phyloP scores from a whole-genome alignment of 1,139 yeast genomes.

The Kodamaea plutei region DNA sequence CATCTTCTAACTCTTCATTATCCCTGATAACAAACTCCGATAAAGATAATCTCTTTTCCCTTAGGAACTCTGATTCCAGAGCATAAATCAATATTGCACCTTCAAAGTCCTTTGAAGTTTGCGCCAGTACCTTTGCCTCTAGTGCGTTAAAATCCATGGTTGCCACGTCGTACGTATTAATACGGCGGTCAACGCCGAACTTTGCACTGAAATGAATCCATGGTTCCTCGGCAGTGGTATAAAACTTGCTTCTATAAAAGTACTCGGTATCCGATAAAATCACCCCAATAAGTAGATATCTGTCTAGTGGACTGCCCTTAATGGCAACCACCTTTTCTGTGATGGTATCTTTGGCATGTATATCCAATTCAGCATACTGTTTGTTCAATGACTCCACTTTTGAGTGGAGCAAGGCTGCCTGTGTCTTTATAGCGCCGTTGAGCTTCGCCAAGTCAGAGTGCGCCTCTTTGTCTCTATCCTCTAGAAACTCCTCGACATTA shows the following conservation, averaged over 20 bases:
- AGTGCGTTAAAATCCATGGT: slow-evolving; percentile 20
- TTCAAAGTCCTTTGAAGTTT: slow-evolving; percentile 13
- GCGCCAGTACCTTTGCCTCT: slow-evolving; percentile 14
- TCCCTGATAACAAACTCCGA: not conserved
- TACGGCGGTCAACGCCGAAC: slow-evolving; percentile 10
- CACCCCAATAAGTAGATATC: slow-evolving; percentile 26
- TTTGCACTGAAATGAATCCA: slow-evolving; percentile 15
- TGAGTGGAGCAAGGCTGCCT: slow-evolving; percentile 15
- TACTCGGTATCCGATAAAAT: slow-evolving; percentile 30
- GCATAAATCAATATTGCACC: slow-evolving; percentile 21
- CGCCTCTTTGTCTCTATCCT: slow-evolving; percentile 16
- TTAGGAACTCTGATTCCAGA: slow-evolving; percentile 10
- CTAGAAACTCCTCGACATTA: slow-evolving; percentile 18
- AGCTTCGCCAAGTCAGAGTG: slow-evolving; percentile 22
- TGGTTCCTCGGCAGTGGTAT: slow-evolving; percentile 9
- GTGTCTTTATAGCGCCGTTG: slow-evolving; percentile 15
- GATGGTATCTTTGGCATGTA: slow-evolving; percentile 5
- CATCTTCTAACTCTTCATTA: not conserved
- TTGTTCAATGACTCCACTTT: slow-evolving; percentile 17
- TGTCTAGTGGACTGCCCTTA: slow-evolving; percentile 8
- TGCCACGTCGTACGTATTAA: slow-evolving; percentile 17
- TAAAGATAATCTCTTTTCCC: slow-evolving; percentile 1
- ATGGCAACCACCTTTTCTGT: not conserved
- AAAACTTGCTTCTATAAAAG: slow-evolving; percentile 13
- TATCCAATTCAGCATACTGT: slow-evolving; percentile 19